Evolutionary conservation across 495 filamentous ascomycete genomes (phyloP), one percentile per base, ranked within the genome.

Genomic region (Trichoderma reesei): DNA sequence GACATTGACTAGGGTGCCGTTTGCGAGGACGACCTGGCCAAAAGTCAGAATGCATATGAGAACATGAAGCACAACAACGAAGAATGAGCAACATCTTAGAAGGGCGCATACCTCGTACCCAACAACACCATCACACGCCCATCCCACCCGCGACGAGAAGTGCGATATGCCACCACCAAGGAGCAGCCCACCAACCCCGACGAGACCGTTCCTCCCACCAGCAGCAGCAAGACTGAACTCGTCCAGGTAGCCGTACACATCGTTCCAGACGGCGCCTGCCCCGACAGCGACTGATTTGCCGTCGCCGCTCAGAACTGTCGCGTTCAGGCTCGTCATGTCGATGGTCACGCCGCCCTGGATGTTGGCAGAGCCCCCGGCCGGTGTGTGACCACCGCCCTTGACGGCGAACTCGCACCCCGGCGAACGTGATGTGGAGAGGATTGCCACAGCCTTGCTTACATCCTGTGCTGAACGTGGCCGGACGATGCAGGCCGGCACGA

Each of bases 1-100:
- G 7, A 75, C 76, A 1, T 73, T 71, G 14, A 80, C 72, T 46
- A 83, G 69, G 41, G 68, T 76, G 9, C 81, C 81, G 65, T 86
- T 79, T 9, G 82, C 82, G 9, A 89, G 78, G 5, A 88, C 85
- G 8, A 88, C 80, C 66, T 59, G 16, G 14, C 6, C 20, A 18
- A 16, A 48, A 18, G n/a, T 68, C 64, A 67, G 72, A 80, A 34
- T 71, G 51, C 14, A 78, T 67, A 46, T 80, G 66, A 0, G 69
- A 68, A 5, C 75, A 76, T 65, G 78, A 67, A 56, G 77, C 56
- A 18, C 68, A 46, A n/a, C 5, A 46, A 73, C 66, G 10, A 67
- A 72, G 44, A 20, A 1, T 16, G 18, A 48, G 3, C 44, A 48
- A 48, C 44, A 48, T 0, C 26, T 26, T 26, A 1, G 26, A 26